phyloP scores from a whole-genome alignment of 225 moss, liverwort and hornwort species.

The Thuidium tamariscinum region DNA sequence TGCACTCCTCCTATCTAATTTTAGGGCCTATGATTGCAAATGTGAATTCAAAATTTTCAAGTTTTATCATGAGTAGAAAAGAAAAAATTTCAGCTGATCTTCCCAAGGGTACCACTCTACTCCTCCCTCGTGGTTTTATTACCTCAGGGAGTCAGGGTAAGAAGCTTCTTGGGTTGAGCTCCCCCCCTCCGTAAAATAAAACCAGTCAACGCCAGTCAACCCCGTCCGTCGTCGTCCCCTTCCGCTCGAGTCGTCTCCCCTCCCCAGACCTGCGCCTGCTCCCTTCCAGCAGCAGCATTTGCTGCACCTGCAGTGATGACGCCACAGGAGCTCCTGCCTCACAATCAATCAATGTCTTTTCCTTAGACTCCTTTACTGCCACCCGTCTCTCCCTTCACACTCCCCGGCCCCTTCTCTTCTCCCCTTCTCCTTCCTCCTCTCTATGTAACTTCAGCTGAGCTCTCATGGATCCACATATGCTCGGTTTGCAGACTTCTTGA shows the following conservation, averaged over 20 bases:
- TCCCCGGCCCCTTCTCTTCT: not conserved
- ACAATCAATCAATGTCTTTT: slow-evolving; percentile 30
- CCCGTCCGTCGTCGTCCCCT: not conserved
- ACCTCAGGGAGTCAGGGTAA: not conserved
- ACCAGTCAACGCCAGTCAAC: slow-evolving; percentile 10
- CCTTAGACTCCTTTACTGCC: slow-evolving; percentile 2
- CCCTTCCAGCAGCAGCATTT: not conserved
- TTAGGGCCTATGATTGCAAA: no score
- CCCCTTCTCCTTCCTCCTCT: not conserved
- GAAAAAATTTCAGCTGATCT: no score
- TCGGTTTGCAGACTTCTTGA: not conserved
- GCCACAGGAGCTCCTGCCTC: slow-evolving; percentile 17
- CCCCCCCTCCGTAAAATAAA: not conserved
- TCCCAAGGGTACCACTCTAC: no score
- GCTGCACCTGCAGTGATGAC: slow-evolving; percentile 20
- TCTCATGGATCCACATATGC: not conserved
- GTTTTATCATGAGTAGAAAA: no score
- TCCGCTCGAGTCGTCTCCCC: not conserved
- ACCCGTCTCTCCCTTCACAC: not conserved
- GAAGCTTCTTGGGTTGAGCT: no score
- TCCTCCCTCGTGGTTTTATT: not conserved
- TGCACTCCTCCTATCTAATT: no score
- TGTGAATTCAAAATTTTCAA: no score
- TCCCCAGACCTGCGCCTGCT: not conserved
- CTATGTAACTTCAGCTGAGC: not conserved